phyloP scores from a whole-genome alignment of 164 flowering plant species.

The Liquidambar formosana region DNA sequence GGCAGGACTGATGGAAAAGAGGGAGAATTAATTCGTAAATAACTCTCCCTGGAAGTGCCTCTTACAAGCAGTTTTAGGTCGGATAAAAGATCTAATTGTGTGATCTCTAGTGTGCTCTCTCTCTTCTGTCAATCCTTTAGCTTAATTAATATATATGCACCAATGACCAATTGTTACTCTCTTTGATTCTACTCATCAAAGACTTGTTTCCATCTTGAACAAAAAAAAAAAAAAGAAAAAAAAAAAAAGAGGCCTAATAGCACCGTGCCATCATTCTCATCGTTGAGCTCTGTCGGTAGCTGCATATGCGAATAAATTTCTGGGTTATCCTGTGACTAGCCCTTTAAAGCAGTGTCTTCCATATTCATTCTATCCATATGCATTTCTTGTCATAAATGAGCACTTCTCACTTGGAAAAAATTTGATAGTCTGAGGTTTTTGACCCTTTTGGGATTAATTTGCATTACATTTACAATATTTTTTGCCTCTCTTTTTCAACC shows the following conservation, averaged over 20 bases:
- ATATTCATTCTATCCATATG: neutral
- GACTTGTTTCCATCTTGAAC: neutral
- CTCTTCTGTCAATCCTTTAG: slow-evolving; percentile 79
- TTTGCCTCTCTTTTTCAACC: too few relatives aligned
- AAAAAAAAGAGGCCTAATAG: too few relatives aligned
- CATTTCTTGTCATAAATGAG: neutral
- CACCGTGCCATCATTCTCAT: too few relatives aligned
- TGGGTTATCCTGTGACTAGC: too few relatives aligned
- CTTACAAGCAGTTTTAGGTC: neutral
- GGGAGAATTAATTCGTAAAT: neutral
- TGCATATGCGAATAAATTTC: too few relatives aligned
- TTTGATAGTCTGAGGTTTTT: too few relatives aligned
- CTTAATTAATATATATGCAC: neutral
- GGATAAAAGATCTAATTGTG: slow-evolving; percentile 23
- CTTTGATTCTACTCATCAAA: neutral
- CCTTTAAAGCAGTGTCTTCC: neutral
- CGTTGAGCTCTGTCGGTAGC: too few relatives aligned
- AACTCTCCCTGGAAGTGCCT: neutral
- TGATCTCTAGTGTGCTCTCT: slow-evolving; percentile 55
- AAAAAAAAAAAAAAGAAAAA: neutral
- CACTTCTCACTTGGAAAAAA: too few relatives aligned
- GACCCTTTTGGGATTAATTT: too few relatives aligned
- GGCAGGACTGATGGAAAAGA: neutral
- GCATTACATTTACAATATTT: too few relatives aligned
- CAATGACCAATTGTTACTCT: too few relatives aligned